Evolutionary conservation across 179 eudicot genomes (phyloP), one percentile per base, ranked within the genome.

Genomic region (Camellia oleifera): DNA sequence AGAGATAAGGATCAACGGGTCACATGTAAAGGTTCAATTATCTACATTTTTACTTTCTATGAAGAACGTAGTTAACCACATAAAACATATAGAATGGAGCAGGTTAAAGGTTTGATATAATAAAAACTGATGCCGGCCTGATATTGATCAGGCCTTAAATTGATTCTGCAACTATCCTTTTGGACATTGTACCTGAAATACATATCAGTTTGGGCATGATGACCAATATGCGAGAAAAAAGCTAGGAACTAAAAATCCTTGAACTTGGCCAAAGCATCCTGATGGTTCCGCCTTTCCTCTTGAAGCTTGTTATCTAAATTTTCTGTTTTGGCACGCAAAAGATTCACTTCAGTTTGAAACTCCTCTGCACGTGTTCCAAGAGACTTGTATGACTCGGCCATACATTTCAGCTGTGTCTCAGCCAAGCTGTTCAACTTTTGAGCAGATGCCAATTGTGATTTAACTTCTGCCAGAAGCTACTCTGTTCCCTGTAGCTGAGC

Each of bases 401-500:
- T 93, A 82, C 99, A 95, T 80, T 92, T 95, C 74, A 95, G n/a
- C 85, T 95, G 99, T 83, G 99, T 95, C 83, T 95, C 99, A 23
- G n/a, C 85, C 88, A 93, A 86, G 77, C 98, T 82, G 78, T 93
- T 93, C 79, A 80, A 81, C 60, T 86, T 93, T 76, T 88, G 90
- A 58, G 93, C 88, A 80, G 95, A 86, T 5, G 88, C 79, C 76
- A 95, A 79, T 74, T 95, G 90, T 77, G 89, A 87, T 80, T 90
- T 90, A 70, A 88, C 91, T n/a, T n/a, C n/a, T 82, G 90, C 99
- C 44, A 83, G n/a, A n/a, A 83, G 84, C 72, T 83, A 84, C 83
- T 92, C 98, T 56, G 91, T 88, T 85, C 90, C 97, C n/a, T 54
- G 75, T 69, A 95, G 82, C n/a, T 87, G 89, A 57, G 88, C 82